phyloP scores from a whole-genome alignment of 345 rosid species.

The Brassica juncea region DNA sequence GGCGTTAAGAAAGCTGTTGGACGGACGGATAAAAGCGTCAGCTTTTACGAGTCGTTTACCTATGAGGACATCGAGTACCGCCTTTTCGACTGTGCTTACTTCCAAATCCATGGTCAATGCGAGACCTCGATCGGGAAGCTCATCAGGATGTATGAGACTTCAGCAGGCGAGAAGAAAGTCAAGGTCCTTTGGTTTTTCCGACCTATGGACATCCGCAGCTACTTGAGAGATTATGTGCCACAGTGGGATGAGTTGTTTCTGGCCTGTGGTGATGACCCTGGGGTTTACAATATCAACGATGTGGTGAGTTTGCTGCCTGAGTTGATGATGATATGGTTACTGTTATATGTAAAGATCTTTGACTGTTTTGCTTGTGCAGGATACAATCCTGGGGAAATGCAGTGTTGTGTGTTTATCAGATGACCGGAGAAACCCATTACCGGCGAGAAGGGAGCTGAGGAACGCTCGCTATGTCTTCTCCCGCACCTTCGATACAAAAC shows the following conservation, averaged over 20 bases:
- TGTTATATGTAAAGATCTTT: not conserved
- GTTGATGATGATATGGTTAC: not conserved
- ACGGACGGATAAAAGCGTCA: constrained; percentile 18
- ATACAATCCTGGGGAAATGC: constrained; percentile 50
- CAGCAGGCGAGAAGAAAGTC: constrained; percentile 42
- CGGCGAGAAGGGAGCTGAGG: constrained; percentile 41
- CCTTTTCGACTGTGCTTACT: constrained; percentile 50
- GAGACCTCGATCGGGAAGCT: constrained; percentile 59
- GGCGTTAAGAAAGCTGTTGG: constrained; percentile 39
- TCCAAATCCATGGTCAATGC: constrained; percentile 11
- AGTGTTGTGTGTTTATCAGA: constrained; percentile 50
- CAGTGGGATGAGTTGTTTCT: constrained; percentile 60
- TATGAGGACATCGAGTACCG: constrained; percentile 45
- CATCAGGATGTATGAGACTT: constrained; percentile 48
- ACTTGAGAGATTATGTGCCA: constrained; percentile 48
- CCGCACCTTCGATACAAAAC: constrained; percentile 52
- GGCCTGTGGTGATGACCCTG: constrained; percentile 56
- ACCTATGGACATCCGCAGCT: constrained; percentile 48
- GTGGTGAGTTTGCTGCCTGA: constrained; percentile 42
- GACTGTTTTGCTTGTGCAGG: constrained; percentile 39
- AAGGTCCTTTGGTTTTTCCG: constrained; percentile 62
- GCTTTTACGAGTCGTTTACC: constrained; percentile 48
- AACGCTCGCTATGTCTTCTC: constrained; percentile 49
- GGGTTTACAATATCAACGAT: constrained; percentile 44
- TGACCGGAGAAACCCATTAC: constrained; percentile 49